These are phyloP conservation scores for Glycyrrhiza uralensis DNA, from an alignment of 306 rosid genomes.

Conservation along the genomic window DNA sequence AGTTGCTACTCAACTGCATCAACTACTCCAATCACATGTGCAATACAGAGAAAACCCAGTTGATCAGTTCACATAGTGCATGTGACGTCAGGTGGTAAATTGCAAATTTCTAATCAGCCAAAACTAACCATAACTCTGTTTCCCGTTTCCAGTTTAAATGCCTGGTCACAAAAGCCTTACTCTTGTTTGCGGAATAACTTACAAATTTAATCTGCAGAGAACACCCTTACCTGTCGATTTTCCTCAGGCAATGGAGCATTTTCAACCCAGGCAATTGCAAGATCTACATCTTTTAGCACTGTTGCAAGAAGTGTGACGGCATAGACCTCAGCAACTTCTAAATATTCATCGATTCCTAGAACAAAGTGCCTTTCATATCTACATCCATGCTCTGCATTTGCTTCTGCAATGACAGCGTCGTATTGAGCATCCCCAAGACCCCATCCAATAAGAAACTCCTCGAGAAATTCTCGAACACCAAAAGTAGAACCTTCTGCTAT, in stretches of 20 bases:
- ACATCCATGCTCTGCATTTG: conserved; percentile 24
- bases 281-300: conserved; percentile 40
- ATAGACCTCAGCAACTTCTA: conserved; percentile 70
- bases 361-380: conserved; percentile 19
- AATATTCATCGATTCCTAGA: conserved; percentile 51
- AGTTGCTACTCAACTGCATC: neutral
- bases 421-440: conserved; percentile 48
- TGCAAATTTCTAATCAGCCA: conserved; percentile 6
- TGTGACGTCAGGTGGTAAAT: neutral
- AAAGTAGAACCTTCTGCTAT: conserved; percentile 45
- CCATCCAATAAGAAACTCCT: conserved; percentile 76
- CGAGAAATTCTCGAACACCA: conserved; percentile 45
- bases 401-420: conserved; percentile 37
- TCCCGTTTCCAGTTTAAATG: neutral
- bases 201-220: neutral
- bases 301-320: conserved; percentile 43
- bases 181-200: neutral
- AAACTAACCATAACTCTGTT: neutral
- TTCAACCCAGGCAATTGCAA: conserved; percentile 75
- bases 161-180: neutral
- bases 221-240: conserved; percentile 55
- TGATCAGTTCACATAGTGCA: neutral
- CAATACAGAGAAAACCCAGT: neutral
- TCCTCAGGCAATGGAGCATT: conserved; percentile 70
- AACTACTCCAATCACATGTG: neutral